Base-by-base conservation (phyloP, 257 asterid genomes). In the Plectranthus barbatus region DNA sequence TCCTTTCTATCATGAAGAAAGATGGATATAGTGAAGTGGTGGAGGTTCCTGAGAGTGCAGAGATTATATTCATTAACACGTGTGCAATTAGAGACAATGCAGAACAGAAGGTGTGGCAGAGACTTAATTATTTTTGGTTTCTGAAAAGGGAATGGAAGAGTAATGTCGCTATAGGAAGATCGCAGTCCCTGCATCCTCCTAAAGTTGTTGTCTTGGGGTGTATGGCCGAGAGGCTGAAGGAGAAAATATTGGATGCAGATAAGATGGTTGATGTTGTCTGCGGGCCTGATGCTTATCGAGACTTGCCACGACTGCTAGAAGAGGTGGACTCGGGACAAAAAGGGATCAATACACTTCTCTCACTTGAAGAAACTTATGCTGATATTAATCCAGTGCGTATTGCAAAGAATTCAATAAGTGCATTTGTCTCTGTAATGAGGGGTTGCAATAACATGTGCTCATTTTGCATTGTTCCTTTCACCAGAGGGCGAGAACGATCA, bases 231-330 rank as follows among this genome's bases (percentile, higher is more conserved):
- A 87, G 97, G 81, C 80, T 92, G 66, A 92, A 92, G 85, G 99
- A 92, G 14, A 92, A 92, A 76, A 89, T 92, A 76, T 71, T 92
- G 77, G 97, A 92, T 77, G 70, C 99, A 18, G 99, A 92, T 64
- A 92, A 92, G 82, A 92, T 92, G 99, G 99, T 92, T 56, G 99
- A 92, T 71, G 97, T 92, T 60, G 97, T 92, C 46, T 92, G 99
- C 59, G 96, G 97, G 26, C 99, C 99, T 17, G 99, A 92, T 82
- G 97, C 97, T 54, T 89, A 92, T 64, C 76, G 99, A 10, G 99
- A 92, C 79, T 75, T 92, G 72, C 99, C 99, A 33, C 91, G 97
- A 37, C 84, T 92, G 26, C 70, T 92, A 62, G 96, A 85, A 77
- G 99, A 92, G 58, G 99, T 92, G 2, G 99, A 92, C 72, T 80